phyloP scores from a whole-genome alignment of 345 rosid genomes.

The Excoecaria cochinchinensis region DNA sequence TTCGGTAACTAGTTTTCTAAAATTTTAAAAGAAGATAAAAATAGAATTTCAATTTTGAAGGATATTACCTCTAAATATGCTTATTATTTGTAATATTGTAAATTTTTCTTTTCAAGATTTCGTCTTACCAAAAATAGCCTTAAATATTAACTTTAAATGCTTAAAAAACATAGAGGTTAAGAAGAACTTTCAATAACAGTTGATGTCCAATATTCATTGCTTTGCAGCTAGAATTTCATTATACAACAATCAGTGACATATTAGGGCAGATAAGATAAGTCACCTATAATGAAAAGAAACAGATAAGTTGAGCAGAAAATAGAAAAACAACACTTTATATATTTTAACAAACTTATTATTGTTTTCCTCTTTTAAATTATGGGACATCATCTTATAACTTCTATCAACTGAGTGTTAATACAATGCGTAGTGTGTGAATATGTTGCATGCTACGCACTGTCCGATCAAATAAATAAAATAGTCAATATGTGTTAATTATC shows the following conservation, averaged over 20 bases:
- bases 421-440: too few relatives aligned
- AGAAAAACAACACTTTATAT: background rate
- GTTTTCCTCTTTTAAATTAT: background rate
- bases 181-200: constrained; percentile 13
- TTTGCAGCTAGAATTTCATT: constrained; percentile 17
- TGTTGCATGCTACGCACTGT: too few relatives aligned
- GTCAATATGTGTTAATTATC: too few relatives aligned
- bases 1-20: too few relatives aligned
- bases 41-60: too few relatives aligned
- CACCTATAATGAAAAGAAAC: constrained; percentile 16
- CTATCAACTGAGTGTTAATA: too few relatives aligned
- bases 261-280: constrained; percentile 7
- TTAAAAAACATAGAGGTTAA: background rate
- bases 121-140: background rate
- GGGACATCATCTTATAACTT: constrained; percentile 16
- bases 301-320: constrained; percentile 5
- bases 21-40: too few relatives aligned
- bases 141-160: background rate
- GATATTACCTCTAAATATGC: too few relatives aligned
- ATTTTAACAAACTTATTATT: constrained; percentile 4
- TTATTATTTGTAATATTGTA: too few relatives aligned
- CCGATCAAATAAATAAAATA: too few relatives aligned
- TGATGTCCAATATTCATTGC: background rate
- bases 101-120: background rate
- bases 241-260: constrained; percentile 13